A percentile compares a stretch with the other conserved stretches of the same genome.
Evolutionary conservation across 2,329 filamentous ascomycete genomes (phyloP).

Genomic region (Colletotrichum sp.): DNA sequence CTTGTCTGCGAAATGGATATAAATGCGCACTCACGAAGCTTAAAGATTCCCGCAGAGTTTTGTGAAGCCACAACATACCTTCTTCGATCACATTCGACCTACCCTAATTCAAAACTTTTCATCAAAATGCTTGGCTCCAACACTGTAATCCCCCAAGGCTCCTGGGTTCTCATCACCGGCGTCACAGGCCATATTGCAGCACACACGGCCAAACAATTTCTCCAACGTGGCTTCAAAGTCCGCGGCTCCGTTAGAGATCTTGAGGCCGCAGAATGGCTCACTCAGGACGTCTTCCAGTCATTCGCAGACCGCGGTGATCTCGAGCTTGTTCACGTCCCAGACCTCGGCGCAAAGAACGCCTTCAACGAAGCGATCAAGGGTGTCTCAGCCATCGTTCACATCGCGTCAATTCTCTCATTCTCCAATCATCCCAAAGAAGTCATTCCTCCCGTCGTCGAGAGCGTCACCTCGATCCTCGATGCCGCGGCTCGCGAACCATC

Average conservation of each 20-base stretch:
- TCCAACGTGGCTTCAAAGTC: neutral
- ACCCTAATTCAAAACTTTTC: too few species aligned
- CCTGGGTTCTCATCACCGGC: neutral
- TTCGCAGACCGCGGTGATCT: neutral
- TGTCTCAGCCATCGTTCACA: neutral
- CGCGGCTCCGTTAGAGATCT: neutral
- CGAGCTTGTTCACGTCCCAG: neutral
- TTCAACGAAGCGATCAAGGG: neutral
- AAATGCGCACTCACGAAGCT: neutral
- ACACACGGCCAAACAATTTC: neutral
- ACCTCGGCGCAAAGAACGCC: neutral
- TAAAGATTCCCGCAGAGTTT: too few species aligned
- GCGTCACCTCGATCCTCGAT: neutral
- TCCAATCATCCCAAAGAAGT: neutral
- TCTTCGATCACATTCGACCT: too few species aligned
- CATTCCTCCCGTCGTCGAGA: neutral
- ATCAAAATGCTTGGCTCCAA: too few species aligned
- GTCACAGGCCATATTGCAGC: neutral
- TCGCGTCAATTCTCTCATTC: neutral
- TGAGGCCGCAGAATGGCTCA: neutral
- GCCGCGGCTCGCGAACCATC: neutral
- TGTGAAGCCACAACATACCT: too few species aligned
- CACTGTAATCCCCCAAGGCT: neutral
- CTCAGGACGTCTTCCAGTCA: neutral
- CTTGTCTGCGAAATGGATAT: neutral